phyloP scores from a whole-genome alignment of 2,329 filamentous ascomycete species.

The Parastagonospora nodorum region DNA sequence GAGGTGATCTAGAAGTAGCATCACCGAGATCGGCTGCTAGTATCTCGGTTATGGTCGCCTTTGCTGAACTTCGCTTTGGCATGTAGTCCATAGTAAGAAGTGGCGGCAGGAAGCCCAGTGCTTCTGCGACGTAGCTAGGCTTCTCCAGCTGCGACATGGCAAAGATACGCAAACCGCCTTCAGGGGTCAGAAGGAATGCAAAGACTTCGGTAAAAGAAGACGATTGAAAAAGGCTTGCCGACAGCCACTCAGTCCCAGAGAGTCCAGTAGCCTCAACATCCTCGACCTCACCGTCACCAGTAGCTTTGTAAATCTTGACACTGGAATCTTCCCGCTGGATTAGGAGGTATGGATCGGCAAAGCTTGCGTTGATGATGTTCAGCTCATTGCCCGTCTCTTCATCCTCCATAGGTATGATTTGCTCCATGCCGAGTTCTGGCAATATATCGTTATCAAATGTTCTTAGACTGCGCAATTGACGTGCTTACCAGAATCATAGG shows the following conservation, averaged over 20 bases:
- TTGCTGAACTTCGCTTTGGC: constrained; percentile 70
- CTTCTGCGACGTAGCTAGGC: constrained; percentile 75
- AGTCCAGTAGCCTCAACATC: constrained; percentile 70
- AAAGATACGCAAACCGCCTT: constrained; percentile 79
- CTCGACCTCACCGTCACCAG: constrained; percentile 82
- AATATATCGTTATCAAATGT: background rate
- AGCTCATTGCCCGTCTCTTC: constrained; percentile 79
- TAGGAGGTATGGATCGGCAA: constrained; percentile 83
- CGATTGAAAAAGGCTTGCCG: constrained; percentile 80
- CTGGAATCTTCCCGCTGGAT: constrained; percentile 84
- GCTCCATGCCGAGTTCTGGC: constrained; percentile 79
- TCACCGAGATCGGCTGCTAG: constrained; percentile 86
- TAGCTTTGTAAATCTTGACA: constrained; percentile 77
- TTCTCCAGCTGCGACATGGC: constrained; percentile 73
- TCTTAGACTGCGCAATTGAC: background rate
- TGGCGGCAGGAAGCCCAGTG: constrained; percentile 77
- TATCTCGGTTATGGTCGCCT: constrained; percentile 78
- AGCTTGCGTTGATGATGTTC: constrained; percentile 77
- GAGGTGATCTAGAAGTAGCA: constrained; percentile 69
- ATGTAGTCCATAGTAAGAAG: constrained; percentile 74
- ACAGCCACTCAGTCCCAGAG: constrained; percentile 74
- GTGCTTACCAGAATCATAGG: constrained; percentile 83
- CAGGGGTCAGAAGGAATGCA: constrained; percentile 76
- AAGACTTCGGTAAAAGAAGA: constrained; percentile 63
- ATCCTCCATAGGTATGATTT: constrained; percentile 91